These are phyloP conservation scores for Corinectria fuckeliana DNA, from an alignment of 2,329 filamentous ascomycete species.

Conservation along the genomic window DNA sequence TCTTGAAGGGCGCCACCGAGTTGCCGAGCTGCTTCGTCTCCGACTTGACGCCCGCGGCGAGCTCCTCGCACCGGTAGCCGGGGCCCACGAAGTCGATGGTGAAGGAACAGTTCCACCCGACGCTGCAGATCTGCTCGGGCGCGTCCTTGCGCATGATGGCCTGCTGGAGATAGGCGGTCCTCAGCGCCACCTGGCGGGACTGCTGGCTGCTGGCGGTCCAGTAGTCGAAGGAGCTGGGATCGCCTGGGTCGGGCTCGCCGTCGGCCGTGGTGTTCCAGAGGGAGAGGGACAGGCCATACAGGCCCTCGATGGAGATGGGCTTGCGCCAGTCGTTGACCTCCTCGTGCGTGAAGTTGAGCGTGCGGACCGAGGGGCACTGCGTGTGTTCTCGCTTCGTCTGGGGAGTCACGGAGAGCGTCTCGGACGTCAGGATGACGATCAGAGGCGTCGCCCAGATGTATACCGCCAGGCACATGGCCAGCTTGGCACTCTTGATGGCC, in stretches of 20 bases:
- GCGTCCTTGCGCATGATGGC: conserved; percentile 27
- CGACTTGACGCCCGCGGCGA: conserved; percentile 22
- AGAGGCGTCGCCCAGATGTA: conserved; percentile 37
- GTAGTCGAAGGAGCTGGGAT: conserved; percentile 34
- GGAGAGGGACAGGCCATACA: conserved; percentile 28
- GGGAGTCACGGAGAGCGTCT: conserved; percentile 30
- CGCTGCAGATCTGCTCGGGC: conserved; percentile 28
- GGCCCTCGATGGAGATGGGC: conserved; percentile 6
- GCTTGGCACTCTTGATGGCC: conserved; percentile 31
- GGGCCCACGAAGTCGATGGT: conserved; percentile 30
- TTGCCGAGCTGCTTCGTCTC: conserved; percentile 26
- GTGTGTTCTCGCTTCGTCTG: conserved; percentile 17
- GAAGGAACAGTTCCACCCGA: conserved; percentile 36
- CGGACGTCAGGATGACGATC: conserved; percentile 37
- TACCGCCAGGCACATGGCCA: conserved; percentile 35
- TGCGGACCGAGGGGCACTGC: conserved; percentile 31
- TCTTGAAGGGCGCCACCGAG: conserved; percentile 30
- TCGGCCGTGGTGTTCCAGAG: conserved; percentile 30
- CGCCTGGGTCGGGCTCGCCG: background rate
- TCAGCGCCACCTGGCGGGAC: conserved; percentile 25
- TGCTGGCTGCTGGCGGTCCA: conserved; percentile 28
- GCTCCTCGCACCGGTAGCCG: conserved; percentile 28
- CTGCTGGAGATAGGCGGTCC: conserved; percentile 27
- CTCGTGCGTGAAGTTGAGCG: conserved; percentile 36
- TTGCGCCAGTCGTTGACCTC: conserved; percentile 23